Percentiles rank a stretch among this genome's conserved stretches.
Conservation (phyloP, 2,329 filamentous ascomycete genomes). For the Talaromyces rugulosus region DNA sequence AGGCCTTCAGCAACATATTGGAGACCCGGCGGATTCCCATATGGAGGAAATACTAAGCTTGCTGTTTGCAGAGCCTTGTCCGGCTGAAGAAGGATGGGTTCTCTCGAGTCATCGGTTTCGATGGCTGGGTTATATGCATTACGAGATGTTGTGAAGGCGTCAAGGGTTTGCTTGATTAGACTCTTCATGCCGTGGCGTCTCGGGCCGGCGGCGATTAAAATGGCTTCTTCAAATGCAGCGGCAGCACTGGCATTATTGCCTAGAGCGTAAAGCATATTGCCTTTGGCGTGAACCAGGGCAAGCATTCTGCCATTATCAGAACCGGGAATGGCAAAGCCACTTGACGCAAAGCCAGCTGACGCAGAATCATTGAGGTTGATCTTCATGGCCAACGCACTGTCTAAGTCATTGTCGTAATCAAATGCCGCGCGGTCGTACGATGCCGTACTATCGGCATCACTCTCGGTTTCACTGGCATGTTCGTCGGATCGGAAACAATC, state of each 20-base stretch:
- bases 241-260: conserved; percentile 79
- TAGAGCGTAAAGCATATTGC: conserved; percentile 93
- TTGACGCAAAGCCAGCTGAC: conserved; percentile 63
- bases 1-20: conserved; percentile 65
- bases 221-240: conserved; percentile 88
- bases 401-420: conserved; percentile 50
- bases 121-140: conserved; percentile 32
- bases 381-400: conserved; percentile 23
- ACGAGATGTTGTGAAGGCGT: conserved; percentile 54
- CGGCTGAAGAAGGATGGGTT: conserved; percentile 75
- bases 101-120: conserved; percentile 33
- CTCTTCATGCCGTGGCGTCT: conserved; percentile 66
- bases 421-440: conserved; percentile 55
- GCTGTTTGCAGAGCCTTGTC: conserved; percentile 80
- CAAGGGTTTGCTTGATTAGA: conserved; percentile 73
- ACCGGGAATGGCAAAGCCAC: conserved; percentile 79
- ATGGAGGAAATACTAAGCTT: conserved; percentile 71
- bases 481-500: conserved; percentile 49
- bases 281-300: conserved; percentile 92
- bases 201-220: conserved; percentile 78
- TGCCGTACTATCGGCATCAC: conserved; percentile 52
- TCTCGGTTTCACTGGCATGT: conserved; percentile 56
- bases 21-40: conserved; percentile 76
- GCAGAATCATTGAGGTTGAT: conserved; percentile 25
- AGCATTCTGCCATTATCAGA: conserved; percentile 89